phyloP scores from a whole-genome alignment of 2,329 filamentous ascomycete genomes.

The Clarireedia paspali region DNA sequence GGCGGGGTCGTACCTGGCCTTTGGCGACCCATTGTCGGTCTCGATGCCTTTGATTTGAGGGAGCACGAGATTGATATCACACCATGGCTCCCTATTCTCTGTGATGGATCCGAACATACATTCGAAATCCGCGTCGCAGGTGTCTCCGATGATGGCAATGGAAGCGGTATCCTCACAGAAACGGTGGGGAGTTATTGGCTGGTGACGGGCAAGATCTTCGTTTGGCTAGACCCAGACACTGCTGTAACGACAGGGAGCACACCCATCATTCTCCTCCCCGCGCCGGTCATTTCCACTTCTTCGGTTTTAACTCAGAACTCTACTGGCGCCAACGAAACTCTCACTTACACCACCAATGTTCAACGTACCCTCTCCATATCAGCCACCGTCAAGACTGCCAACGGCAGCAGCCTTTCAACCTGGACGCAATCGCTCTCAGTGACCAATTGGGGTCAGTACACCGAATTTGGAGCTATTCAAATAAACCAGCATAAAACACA shows the following conservation, averaged over 20 bases:
- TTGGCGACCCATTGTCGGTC: conserved; percentile 71
- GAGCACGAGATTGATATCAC: conserved; percentile 80
- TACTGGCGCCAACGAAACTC: conserved; percentile 49
- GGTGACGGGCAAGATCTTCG: conserved; percentile 70
- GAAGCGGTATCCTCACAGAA: conserved; percentile 41
- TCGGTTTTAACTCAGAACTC: conserved; percentile 38
- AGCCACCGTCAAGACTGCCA: conserved; percentile 43
- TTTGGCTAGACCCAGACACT: conserved; percentile 55
- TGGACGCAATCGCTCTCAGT: conserved; percentile 56
- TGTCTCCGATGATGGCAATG: conserved; percentile 46
- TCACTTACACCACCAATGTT: conserved; percentile 51
- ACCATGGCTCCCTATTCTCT: conserved; percentile 63
- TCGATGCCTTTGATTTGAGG: conserved; percentile 69
- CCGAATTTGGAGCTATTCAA: conserved; percentile 47
- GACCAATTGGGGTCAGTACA: conserved; percentile 46
- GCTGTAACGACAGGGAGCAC: conserved; percentile 44
- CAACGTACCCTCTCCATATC: conserved; percentile 46
- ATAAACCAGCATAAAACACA: conserved; percentile 41
- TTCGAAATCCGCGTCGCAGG: conserved; percentile 64
- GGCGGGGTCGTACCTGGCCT: conserved; percentile 70
- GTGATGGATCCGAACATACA: conserved; percentile 55
- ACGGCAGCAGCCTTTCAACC: conserved; percentile 33
- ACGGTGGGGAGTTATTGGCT: conserved; percentile 63
- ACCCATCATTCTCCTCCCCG: conserved; percentile 28
- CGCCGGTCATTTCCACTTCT: conserved; percentile 42